Conservation (phyloP, 805 yeast species). For the Candida awuae region DNA sequence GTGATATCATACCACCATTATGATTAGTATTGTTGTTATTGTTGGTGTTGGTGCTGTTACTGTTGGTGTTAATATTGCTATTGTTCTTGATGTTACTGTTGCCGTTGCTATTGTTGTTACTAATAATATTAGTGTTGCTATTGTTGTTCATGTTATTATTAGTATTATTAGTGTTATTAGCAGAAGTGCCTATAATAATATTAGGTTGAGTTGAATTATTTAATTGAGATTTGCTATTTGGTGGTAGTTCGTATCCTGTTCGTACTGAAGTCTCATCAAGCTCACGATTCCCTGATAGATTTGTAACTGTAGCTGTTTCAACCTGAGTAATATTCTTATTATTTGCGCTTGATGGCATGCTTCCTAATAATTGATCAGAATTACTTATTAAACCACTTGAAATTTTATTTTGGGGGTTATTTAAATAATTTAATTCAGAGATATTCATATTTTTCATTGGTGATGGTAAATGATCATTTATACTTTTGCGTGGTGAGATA, state of each 20-base stretch:
- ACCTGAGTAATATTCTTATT: no score
- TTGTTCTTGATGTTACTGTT: neutral
- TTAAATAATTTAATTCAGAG: slow-evolving; percentile 13
- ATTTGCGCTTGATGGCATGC: neutral
- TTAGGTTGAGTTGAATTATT: neutral
- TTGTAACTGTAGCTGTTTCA: no score
- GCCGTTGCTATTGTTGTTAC: no score
- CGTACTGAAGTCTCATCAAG: neutral
- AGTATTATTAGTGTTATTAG: neutral
- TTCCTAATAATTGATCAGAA: slow-evolving; percentile 7
- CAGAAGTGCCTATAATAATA: neutral
- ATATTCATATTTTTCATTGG: slow-evolving; percentile 15
- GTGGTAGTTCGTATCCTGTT: neutral
- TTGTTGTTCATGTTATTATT: neutral
- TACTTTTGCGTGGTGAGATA: neutral
- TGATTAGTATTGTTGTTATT: neutral
- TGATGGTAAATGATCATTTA: slow-evolving; percentile 10
- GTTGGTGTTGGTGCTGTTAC: neutral
- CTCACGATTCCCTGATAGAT: no score
- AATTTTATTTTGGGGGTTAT: slow-evolving; percentile 3
- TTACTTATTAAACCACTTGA: slow-evolving; percentile 12
- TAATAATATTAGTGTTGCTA: no score
- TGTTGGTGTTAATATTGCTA: neutral
- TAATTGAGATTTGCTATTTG: neutral
- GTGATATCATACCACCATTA: slow-evolving; percentile 10